A percentile compares a stretch with the other conserved stretches of the same genome.
These are phyloP conservation scores for Prosopis cineraria DNA, from an alignment of 306 rosid genomes.

Conservation along the genomic window DNA sequence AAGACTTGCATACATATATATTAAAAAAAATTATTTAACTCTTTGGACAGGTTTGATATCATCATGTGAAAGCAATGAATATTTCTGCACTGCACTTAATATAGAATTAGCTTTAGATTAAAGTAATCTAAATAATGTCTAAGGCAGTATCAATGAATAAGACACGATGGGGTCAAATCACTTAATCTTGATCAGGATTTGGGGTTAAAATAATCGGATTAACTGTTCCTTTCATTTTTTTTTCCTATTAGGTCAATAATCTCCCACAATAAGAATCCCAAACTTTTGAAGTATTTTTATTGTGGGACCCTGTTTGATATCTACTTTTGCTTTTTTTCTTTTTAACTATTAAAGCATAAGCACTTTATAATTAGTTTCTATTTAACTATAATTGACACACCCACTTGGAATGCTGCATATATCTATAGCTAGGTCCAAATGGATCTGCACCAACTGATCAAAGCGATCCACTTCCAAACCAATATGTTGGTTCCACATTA, in stretches of 20 bases:
- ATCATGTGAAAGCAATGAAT: slow-evolving; percentile 37
- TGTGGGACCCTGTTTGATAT: slow-evolving; percentile 41
- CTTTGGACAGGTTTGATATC: slow-evolving; percentile 25
- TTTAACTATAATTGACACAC: slow-evolving; percentile 57
- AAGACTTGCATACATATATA: no score
- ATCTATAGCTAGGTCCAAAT: slow-evolving; percentile 34
- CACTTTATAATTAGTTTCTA: slow-evolving; percentile 49
- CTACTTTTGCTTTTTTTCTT: slow-evolving; percentile 35
- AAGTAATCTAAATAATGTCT: slow-evolving; percentile 36
- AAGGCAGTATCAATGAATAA: slow-evolving; percentile 47
- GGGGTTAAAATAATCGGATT: slow-evolving; percentile 32
- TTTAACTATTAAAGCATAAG: slow-evolving; percentile 46
- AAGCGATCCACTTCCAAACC: slow-evolving; percentile 45
- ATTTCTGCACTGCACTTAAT: slow-evolving; percentile 24
- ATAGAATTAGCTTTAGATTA: slow-evolving; percentile 34
- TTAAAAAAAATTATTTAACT: background rate
- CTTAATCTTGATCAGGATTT: slow-evolving; percentile 45
- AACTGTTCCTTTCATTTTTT: slow-evolving; percentile 11
- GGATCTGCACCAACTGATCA: slow-evolving; percentile 39
- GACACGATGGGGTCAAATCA: slow-evolving; percentile 62
- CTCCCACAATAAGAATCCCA: slow-evolving; percentile 38
- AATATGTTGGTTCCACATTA: slow-evolving; percentile 35
- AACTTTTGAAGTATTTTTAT: slow-evolving; percentile 43
- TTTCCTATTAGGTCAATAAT: slow-evolving; percentile 43
- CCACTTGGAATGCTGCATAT: slow-evolving; percentile 47